phyloP scores from a whole-genome alignment of 1,139 yeast genomes.

The Casaregolazyma suthepensis region DNA sequence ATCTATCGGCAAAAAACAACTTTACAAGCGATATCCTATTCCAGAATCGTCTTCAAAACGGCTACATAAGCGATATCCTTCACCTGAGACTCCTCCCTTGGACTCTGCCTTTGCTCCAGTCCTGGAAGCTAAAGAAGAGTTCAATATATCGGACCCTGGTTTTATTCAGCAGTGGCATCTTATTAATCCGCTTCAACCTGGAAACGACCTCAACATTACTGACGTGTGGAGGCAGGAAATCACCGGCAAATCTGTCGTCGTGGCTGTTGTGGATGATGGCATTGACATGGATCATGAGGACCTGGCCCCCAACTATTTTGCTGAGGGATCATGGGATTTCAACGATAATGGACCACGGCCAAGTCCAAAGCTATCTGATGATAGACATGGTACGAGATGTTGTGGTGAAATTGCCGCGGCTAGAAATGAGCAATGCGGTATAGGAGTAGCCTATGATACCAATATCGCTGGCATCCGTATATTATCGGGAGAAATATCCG shows the following conservation, averaged over 20 bases:
- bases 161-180: conserved; percentile 89
- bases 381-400: conserved; percentile 95
- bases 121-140: conserved; percentile 36
- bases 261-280: conserved; percentile 94
- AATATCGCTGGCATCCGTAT: conserved; percentile 89
- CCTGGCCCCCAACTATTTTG: conserved; percentile 58
- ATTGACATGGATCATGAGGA: conserved; percentile 75
- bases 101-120: conserved; percentile 22
- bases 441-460: conserved; percentile 87
- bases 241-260: conserved; percentile 71
- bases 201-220: conserved; percentile 80
- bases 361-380: conserved; percentile 72
- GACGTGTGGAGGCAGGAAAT: conserved; percentile 80
- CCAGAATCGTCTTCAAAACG: conserved; percentile 16
- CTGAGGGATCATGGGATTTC: conserved; percentile 85
- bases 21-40: conserved; percentile 20
- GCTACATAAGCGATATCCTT: conserved; percentile 2
- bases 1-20: conserved; percentile 17
- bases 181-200: conserved; percentile 62
- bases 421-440: conserved; percentile 77
- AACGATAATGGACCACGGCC: conserved; percentile 74
- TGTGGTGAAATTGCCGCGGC: conserved; percentile 96
- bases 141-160: conserved; percentile 71
- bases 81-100: conserved; percentile 14
- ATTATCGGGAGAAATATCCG: conserved; percentile 68